Conservation (phyloP, 2,329 filamentous ascomycete genomes). For the Fusarium secorum region DNA sequence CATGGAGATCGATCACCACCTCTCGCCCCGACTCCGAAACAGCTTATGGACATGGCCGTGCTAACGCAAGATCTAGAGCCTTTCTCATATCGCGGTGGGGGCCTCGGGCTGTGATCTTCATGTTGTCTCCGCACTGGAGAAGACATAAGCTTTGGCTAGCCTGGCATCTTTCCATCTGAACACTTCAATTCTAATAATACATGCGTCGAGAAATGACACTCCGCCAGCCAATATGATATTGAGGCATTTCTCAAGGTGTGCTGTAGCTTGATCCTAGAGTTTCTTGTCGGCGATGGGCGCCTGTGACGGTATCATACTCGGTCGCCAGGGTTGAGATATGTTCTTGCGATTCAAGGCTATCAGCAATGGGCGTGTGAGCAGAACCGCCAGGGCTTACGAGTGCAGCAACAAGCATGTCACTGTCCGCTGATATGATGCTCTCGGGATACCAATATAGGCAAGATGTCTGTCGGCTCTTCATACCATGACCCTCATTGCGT, state of each 20-base stretch:
- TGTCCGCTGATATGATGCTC: background rate
- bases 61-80: background rate
- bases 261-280: slow-evolving; percentile 10
- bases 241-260: background rate
- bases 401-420: slow-evolving; percentile 2
- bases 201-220: background rate
- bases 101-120: background rate
- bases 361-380: background rate
- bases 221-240: background rate
- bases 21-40: background rate
- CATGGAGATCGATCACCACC: slow-evolving; percentile 3
- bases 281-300: slow-evolving; percentile 2
- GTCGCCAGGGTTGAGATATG: background rate
- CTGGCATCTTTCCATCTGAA: slow-evolving; percentile 13
- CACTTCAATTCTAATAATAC: background rate
- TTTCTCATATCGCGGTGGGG: background rate
- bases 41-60: background rate
- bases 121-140: slow-evolving; percentile 16
- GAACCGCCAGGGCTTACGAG: background rate
- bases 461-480: background rate
- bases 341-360: background rate
- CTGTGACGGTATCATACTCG: background rate
- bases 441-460: slow-evolving; percentile 19
- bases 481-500: background rate
- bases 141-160: slow-evolving; percentile 30